Base-by-base conservation (phyloP, 768 basidiomycete species). In the Hygrophorus pudorinus region DNA sequence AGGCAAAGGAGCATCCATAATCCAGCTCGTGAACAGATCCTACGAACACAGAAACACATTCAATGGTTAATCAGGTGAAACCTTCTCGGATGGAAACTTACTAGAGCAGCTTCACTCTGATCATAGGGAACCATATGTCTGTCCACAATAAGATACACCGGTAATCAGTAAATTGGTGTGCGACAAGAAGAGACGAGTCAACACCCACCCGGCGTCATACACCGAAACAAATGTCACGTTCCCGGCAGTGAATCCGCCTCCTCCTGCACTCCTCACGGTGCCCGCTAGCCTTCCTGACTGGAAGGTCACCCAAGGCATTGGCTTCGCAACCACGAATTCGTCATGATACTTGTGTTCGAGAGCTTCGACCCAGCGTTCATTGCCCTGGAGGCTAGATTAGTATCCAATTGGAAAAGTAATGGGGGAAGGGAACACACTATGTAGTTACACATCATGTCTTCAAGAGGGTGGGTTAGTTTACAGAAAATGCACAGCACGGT, bases 71-170 rank as follows among this genome's bases (percentile, higher is more conserved):
- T n/a, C n/a, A n/a, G n/a, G n/a, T n/a, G 29, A 30, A 18, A 27
- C 40, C 16, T 42, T 40, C 17, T 43, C 34, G 41, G 13, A 18
- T 11, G 42, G 33, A n/a, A 40, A 56, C 79, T 39, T 54, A 83
- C 89, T 58, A 90, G 65, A 36, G 90, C 78, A 32, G 81, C 91
- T 55, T 87, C 85, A 1, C 91, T 85, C 56, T 93, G 89, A 62
- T 97, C 89, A 56, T 73, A 81, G 4, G 91, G 90, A 6, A 88
- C 88, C 89, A 91, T 85, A 58, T 90, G 87, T 29, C 86, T 87
- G 53, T 5, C 47, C 48, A 49, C 36, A 44, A n/a, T 21, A 45
- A 42, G 7, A 24, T 7, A 24, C 7, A 24, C 7, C 24, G 7
- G 7, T 24, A 24, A n/a, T n/a, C n/a, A n/a, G 36, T 38, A 18